Evolutionary conservation across 805 yeast genomes (phyloP), one percentile per base, ranked within the genome.

Genomic region (Candida dajiaensis): DNA sequence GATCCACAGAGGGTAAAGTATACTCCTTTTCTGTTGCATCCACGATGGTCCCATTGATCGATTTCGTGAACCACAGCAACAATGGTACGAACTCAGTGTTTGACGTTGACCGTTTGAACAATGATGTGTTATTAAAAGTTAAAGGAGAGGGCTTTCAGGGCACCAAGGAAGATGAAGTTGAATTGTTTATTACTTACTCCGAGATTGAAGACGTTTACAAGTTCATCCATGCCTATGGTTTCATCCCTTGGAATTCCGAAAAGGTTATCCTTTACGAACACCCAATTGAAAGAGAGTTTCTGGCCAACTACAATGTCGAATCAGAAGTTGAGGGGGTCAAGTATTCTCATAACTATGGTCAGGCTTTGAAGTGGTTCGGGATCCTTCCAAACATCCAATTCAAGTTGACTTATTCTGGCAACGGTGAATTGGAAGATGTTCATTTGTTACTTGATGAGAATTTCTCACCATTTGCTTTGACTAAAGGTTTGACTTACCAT

Each of bases 31-130:
- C 61, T 5, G 75, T 76, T 6, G 73, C 76, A 42, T 70, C 80
- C 0, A 74, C 86, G 0, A 59, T 84, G 45, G 86, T 83, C 1
- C 89, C 92, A 1, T 49, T 81, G 1, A 54, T 84, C 26, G 92
- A 84, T 61, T 84, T 77, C 69, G 85, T 76, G 6, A 84, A 84
- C 58, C 92, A 84, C 58, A 64, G 67, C 38, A 68, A 67, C 47
- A 62, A 59, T 19, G 36, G 54, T 23, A 65, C 67, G 40, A 81
- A 80, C 60, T 77, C 85, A 0, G 72, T 67, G 52, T 84, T 82
- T 62, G 92, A 81, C 55, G 68, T 78, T n/a, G 84, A 79, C 59
- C 62, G 70, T 8, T 28, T 41, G 0, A 70, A 64, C 5, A 56
- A 65, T 5, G 82, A 78, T 42, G 63, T 78, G 5, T 26, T 79